These are phyloP conservation scores for Torrubiella hemipterigena DNA, from an alignment of 2,329 filamentous ascomycete species.

Conservation along the genomic window DNA sequence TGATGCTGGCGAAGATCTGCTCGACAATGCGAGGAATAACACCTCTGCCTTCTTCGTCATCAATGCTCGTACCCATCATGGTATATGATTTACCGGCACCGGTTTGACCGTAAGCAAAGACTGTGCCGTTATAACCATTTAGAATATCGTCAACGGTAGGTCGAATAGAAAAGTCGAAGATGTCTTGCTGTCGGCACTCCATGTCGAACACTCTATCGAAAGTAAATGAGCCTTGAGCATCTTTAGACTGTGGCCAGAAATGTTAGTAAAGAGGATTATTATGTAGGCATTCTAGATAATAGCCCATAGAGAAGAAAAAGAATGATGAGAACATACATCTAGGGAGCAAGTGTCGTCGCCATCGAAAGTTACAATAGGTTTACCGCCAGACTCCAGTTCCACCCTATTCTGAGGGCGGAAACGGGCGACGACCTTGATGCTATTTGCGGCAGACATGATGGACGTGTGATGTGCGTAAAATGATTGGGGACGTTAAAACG, in stretches of 20 bases:
- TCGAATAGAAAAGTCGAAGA: slow-evolving; percentile 96
- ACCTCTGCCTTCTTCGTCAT: slow-evolving; percentile 76
- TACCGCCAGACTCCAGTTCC: slow-evolving; percentile 80
- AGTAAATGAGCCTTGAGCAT: slow-evolving; percentile 77
- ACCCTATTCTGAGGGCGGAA: slow-evolving; percentile 96
- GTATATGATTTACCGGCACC: slow-evolving; percentile 98
- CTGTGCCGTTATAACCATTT: slow-evolving; percentile 97
- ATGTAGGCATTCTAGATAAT: not conserved
- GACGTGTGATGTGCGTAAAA: no score
- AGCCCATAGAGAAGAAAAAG: not conserved
- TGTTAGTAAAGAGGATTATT: slow-evolving; percentile 15
- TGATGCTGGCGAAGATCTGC: slow-evolving; percentile 92
- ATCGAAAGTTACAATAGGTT: slow-evolving; percentile 83
- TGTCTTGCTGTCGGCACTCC: slow-evolving; percentile 77
- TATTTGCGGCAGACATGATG: slow-evolving; percentile 48
- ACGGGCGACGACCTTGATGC: slow-evolving; percentile 85
- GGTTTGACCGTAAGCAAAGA: slow-evolving; percentile 97
- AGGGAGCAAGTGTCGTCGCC: slow-evolving; percentile 80
- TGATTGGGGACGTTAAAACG: no score
- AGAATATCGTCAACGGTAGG: slow-evolving; percentile 95
- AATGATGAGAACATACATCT: slow-evolving; percentile 48
- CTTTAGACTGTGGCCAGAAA: slow-evolving; percentile 52
- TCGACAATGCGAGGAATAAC: slow-evolving; percentile 95
- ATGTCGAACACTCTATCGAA: slow-evolving; percentile 98
- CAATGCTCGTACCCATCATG: slow-evolving; percentile 75